A percentile compares a stretch with the other conserved stretches of the same genome.
Evolutionary conservation across 768 basidiomycete genomes (phyloP).

Genomic region (Suillus brevipes): DNA sequence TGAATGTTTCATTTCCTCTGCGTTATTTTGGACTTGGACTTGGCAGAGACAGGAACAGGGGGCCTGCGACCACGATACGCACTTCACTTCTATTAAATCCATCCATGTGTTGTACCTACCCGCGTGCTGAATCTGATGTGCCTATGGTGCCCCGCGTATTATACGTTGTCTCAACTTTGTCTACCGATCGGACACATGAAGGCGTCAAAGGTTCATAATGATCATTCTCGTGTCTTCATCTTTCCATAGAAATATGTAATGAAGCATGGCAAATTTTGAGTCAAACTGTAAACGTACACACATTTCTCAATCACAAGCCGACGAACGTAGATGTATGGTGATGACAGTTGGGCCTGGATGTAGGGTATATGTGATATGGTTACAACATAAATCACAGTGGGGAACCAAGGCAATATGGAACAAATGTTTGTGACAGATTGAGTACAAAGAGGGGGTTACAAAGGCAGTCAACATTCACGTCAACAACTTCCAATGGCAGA

Average conservation of each 20-base stretch:
- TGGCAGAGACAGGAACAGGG: not conserved
- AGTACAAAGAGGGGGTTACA: not conserved
- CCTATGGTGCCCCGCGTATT: not conserved
- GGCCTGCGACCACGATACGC: not conserved
- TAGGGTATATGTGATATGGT: not conserved
- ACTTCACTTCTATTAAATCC: not conserved
- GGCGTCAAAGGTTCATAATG: not conserved
- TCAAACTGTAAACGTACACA: not conserved
- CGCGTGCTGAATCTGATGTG: not conserved
- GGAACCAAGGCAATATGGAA: not conserved
- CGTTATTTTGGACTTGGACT: not conserved
- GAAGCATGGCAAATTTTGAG: not conserved
- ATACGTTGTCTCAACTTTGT: not conserved
- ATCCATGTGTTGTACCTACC: not conserved
- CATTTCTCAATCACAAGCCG: not conserved
- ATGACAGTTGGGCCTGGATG: not conserved
- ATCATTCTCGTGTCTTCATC: not conserved
- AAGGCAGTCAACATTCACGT: constrained; percentile 11
- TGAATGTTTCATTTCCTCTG: not conserved
- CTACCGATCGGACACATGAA: not conserved
- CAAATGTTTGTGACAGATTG: not conserved
- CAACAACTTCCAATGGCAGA: constrained; percentile 31
- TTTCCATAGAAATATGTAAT: not conserved
- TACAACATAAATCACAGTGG: not conserved
- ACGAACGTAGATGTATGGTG: not conserved